phyloP scores from a whole-genome alignment of 768 basidiomycete genomes.

The Dictyophora rubrovolvata region DNA sequence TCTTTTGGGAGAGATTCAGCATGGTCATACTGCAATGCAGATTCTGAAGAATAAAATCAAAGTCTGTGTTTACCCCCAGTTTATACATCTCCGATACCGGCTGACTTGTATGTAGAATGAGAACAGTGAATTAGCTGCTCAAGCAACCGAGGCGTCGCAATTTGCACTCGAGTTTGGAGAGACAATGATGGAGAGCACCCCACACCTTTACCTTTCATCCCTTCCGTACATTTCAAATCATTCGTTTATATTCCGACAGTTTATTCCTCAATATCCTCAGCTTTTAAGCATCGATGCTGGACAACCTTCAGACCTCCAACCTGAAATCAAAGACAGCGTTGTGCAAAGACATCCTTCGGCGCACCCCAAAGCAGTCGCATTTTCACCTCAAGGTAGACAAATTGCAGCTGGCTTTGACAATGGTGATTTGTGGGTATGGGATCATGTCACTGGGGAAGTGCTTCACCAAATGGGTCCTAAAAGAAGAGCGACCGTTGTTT shows the following conservation, averaged over 20 bases:
- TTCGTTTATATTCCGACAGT: background rate
- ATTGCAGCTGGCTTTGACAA: background rate
- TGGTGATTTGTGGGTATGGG: background rate
- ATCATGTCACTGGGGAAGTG: background rate
- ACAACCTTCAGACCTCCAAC: no score
- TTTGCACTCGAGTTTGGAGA: background rate
- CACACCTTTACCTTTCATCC: background rate
- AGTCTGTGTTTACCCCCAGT: no score
- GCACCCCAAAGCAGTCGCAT: background rate
- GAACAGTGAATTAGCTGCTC: background rate
- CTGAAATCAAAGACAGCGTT: no score
- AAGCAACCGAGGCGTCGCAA: background rate
- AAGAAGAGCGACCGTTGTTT: background rate
- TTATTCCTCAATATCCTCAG: no score
- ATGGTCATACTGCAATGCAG: background rate
- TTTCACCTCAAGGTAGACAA: background rate
- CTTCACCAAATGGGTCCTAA: background rate
- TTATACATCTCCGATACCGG: no score
- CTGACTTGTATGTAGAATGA: no score
- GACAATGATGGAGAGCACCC: background rate
- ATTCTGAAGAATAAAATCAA: no score
- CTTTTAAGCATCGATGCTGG: no score
- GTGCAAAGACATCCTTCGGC: background rate
- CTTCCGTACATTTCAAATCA: background rate
- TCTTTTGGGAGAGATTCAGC: background rate